Conservation (phyloP, 805 yeast genomes). For the Tetrapisispora nanseiensis region DNA sequence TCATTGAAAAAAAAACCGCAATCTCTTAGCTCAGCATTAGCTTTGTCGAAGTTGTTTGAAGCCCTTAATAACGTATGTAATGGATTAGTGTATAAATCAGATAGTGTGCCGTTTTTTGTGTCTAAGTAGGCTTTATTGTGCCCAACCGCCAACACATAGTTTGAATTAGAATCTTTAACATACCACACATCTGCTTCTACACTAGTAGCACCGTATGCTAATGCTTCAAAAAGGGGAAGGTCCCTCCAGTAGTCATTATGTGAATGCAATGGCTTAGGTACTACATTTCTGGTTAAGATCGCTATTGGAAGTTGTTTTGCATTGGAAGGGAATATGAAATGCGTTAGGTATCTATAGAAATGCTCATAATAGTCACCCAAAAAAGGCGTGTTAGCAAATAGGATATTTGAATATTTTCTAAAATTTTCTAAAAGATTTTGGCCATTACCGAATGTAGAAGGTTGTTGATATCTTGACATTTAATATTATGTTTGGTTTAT, state of each 20-base stretch:
- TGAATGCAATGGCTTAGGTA: conserved; percentile 38
- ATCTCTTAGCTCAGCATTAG: conserved; percentile 12
- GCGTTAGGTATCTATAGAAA: not conserved
- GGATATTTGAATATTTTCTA: not conserved
- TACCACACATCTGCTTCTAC: conserved; percentile 63
- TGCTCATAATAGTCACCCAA: not conserved
- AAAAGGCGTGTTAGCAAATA: no score
- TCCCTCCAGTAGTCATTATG: conserved; percentile 64
- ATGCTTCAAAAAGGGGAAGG: conserved; percentile 49
- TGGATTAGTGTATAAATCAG: conserved; percentile 44
- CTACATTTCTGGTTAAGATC: conserved; percentile 18
- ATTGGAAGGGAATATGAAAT: not conserved
- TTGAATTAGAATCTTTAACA: conserved; percentile 20
- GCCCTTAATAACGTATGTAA: conserved; percentile 38
- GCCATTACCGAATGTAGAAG: not conserved
- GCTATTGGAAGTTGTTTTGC: not conserved
- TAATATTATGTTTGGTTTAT: not conserved
- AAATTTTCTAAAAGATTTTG: not conserved
- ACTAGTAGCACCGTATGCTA: conserved; percentile 41
- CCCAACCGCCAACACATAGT: conserved; percentile 47
- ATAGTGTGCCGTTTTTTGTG: conserved; percentile 36
- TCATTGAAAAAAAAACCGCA: conserved; percentile 37
- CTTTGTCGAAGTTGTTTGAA: conserved; percentile 32
- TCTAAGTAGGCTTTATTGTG: conserved; percentile 44
- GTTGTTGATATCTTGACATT: not conserved